A percentile compares a stretch with the other conserved stretches of the same genome.
These are phyloP conservation scores for Wickerhamomyces sp. DNA, from an alignment of 1,139 yeast genomes.

Conservation along the genomic window DNA sequence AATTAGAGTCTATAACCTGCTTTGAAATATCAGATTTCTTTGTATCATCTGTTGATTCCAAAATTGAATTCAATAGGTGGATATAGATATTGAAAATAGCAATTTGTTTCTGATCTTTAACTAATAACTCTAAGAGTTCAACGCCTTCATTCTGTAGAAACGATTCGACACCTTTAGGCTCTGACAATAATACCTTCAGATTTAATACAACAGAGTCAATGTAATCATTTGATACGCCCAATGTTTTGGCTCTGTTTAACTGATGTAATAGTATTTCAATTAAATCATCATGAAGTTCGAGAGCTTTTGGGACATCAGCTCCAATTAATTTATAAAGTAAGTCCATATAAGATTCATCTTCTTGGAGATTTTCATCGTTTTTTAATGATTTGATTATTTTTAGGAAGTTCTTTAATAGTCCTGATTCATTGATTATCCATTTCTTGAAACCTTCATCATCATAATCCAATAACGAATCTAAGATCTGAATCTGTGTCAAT, in stretches of 20 bases:
- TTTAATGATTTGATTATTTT: not conserved
- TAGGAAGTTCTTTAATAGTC: not conserved
- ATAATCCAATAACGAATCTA: not conserved
- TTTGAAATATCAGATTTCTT: conserved; percentile 3
- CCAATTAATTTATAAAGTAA: not conserved
- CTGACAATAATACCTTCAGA: not conserved
- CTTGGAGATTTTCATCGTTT: no score
- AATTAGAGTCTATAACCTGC: conserved; percentile 3
- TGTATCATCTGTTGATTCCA: conserved; percentile 6
- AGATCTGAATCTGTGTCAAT: not conserved
- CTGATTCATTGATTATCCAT: not conserved
- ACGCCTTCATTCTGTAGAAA: conserved; percentile 8
- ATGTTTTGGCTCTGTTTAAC: not conserved
- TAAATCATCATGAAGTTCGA: not conserved
- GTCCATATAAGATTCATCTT: conserved; percentile 1
- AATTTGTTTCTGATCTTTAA: not conserved
- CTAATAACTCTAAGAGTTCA: conserved; percentile 4
- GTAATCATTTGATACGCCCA: conserved; percentile 1
- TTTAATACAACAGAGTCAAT: conserved; percentile 2
- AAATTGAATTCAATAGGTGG: conserved; percentile 2
- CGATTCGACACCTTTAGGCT: not conserved
- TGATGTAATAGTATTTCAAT: not conserved
- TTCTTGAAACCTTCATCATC: not conserved
- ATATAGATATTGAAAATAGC: not conserved
- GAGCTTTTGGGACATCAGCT: not conserved